A percentile compares a stretch with the other conserved stretches of the same genome.
phyloP scores from a whole-genome alignment of 805 yeast species.

The Grigorovia humatica region DNA sequence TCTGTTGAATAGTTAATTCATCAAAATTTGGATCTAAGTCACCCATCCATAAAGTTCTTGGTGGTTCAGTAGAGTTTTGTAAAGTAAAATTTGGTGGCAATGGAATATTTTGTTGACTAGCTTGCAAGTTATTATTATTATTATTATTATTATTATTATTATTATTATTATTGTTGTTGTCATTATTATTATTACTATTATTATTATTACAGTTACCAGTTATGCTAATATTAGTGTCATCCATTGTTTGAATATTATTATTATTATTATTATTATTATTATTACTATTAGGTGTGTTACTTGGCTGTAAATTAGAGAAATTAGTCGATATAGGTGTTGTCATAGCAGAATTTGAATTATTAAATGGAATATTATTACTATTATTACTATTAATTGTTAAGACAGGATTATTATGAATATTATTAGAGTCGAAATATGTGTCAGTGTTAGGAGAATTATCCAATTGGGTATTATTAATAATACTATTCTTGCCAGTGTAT shows the following conservation, averaged over 20 bases:
- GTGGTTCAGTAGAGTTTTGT: slow-evolving; percentile 38
- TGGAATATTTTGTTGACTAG: slow-evolving; percentile 28
- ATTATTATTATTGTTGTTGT: neutral
- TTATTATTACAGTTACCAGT: neutral
- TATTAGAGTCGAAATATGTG: neutral
- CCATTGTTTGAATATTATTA: neutral
- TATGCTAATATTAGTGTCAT: neutral
- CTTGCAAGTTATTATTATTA: neutral
- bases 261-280: neutral
- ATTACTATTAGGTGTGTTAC: neutral
- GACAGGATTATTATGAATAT: neutral
- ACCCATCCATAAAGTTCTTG: slow-evolving; percentile 83
- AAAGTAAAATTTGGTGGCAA: slow-evolving; percentile 44
- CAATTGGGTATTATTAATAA: neutral
- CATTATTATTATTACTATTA: neutral
- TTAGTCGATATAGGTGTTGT: neutral
- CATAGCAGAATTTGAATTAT: neutral
- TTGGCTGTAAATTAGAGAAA: neutral
- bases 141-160: neutral
- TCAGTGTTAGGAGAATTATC: neutral
- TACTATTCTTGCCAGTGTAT: neutral
- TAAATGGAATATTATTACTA: neutral
- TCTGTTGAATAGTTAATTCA: slow-evolving; percentile 45
- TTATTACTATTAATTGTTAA: neutral
- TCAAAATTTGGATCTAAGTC: slow-evolving; percentile 74